These are phyloP conservation scores for Pyrenophora graminea DNA, from an alignment of 2,329 filamentous ascomycete species.

Conservation along the genomic window DNA sequence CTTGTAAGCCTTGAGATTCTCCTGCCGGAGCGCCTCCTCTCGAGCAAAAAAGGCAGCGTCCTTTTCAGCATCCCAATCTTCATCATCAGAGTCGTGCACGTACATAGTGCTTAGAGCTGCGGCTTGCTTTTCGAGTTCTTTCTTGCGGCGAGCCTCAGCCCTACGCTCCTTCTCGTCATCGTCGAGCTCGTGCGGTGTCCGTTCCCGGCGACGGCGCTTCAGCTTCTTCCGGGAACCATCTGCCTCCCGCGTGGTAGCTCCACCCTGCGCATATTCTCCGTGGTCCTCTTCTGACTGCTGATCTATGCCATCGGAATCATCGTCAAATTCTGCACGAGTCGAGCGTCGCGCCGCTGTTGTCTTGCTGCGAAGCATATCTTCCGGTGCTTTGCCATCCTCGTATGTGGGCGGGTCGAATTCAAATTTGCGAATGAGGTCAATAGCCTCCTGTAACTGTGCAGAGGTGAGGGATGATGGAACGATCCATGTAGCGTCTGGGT, in stretches of 20 bases:
- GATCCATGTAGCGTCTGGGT: constrained; percentile 76
- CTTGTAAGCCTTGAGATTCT: constrained; percentile 56
- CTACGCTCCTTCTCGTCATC: constrained; percentile 64
- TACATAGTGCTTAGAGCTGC: constrained; percentile 85
- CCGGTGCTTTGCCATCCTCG: constrained; percentile 73
- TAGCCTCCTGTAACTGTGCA: constrained; percentile 66
- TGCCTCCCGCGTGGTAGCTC: constrained; percentile 62
- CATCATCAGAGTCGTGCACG: constrained; percentile 84
- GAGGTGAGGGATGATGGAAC: constrained; percentile 70
- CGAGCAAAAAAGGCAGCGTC: constrained; percentile 75
- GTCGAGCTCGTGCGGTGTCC: constrained; percentile 62
- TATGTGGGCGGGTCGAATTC: constrained; percentile 79
- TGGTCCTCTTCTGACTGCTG: constrained; percentile 58
- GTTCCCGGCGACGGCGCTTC: constrained; percentile 63
- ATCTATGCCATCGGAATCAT: constrained; percentile 66
- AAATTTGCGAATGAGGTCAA: constrained; percentile 75
- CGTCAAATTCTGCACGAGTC: constrained; percentile 66
- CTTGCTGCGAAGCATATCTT: constrained; percentile 79
- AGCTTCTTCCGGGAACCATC: constrained; percentile 59
- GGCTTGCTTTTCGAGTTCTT: constrained; percentile 73
- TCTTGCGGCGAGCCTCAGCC: constrained; percentile 65
- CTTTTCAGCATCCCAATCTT: constrained; percentile 78
- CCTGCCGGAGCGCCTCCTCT: constrained; percentile 69
- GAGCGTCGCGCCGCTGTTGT: constrained; percentile 50
- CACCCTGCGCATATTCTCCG: constrained; percentile 70